phyloP scores from a whole-genome alignment of 306 rosid genomes.

The Echinosophora koreensis region DNA sequence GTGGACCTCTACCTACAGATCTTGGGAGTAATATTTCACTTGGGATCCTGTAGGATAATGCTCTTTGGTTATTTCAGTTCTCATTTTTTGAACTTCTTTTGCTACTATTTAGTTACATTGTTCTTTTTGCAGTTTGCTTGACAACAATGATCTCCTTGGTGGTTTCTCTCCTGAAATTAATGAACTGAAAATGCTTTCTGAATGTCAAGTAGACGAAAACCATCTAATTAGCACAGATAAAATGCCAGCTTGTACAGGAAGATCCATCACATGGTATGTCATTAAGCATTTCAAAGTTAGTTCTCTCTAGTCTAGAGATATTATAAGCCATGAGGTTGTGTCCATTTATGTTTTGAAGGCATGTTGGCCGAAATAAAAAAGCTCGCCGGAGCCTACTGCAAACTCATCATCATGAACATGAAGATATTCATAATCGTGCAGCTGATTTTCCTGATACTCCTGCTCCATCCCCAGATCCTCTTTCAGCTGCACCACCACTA shows the following conservation, averaged over 20 bases:
- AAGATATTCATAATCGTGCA: background rate
- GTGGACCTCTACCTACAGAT: constrained; percentile 69
- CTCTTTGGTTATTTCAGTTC: constrained; percentile 36
- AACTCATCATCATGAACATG: background rate
- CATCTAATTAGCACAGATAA: constrained; percentile 52
- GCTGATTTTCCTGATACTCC: background rate
- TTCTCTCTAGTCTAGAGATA: background rate
- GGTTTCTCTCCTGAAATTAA: constrained; percentile 70
- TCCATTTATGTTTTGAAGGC: constrained; percentile 52
- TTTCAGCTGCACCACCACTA: constrained; percentile 31
- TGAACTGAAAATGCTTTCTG: constrained; percentile 64
- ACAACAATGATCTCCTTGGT: constrained; percentile 75
- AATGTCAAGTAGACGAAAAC: constrained; percentile 79
- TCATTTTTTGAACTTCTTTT: constrained; percentile 12
- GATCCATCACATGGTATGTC: constrained; percentile 60
- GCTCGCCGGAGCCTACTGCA: constrained; percentile 51
- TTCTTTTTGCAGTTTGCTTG: constrained; percentile 75
- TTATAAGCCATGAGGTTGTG: constrained; percentile 29
- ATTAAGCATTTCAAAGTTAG: constrained; percentile 43
- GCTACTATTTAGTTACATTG: constrained; percentile 32
- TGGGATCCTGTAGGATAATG: constrained; percentile 74
- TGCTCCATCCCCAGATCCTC: constrained; percentile 1
- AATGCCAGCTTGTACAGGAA: constrained; percentile 56
- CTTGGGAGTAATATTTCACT: constrained; percentile 75
- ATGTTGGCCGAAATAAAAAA: constrained; percentile 40